Base-by-base conservation (phyloP, 192 early-diverging fungal species). In the Podila clonocystis region DNA sequence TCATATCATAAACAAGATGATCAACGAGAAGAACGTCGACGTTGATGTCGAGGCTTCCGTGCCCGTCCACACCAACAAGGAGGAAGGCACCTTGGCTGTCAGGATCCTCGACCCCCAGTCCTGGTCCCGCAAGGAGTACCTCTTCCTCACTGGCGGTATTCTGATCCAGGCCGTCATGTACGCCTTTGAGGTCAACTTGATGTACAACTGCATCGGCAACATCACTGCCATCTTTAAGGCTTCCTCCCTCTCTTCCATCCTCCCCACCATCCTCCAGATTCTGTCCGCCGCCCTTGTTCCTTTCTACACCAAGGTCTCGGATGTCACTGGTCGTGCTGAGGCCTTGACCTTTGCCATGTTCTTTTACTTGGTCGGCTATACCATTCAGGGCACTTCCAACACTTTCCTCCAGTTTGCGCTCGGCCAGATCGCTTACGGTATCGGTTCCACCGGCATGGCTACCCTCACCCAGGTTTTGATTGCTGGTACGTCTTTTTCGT, bases 301-400 rank as follows among this genome's bases (percentile, higher is more conserved):
- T 29, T 79, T 79, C 31, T 79, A 79, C 34, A 72, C 69, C 48
- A 79, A 79, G 49, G 68, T 79, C 9, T 72, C 69, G 1, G 75
- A 79, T 70, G 75, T 79, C 29, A 49, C 70, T n/a, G 75, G 75
- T 19, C 68, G 75, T 59, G 75, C 75, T 4, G 34, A 72, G 65
- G 17, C 75, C n/a, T 72, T 79, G 75, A 79, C 75, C 52, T 22
- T 72, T 30, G 69, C 75, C 49, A 79, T 79, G 75, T 33, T 79
- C 50, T 72, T 72, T 12, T 79, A 79, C 49, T 31, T 72, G 59
- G 28, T 79, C 70, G 75, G 75, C 20, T 79, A 79, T 38, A 68
- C 52, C 26, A 79, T 79, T 33, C 75, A 79, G 24, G 75, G 75
- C 9, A 72, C 68, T 26, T 41, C 75, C 52, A 62, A 68, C 13